phyloP scores from a whole-genome alignment of 768 basidiomycete species.

The Boletus reticuloceps region DNA sequence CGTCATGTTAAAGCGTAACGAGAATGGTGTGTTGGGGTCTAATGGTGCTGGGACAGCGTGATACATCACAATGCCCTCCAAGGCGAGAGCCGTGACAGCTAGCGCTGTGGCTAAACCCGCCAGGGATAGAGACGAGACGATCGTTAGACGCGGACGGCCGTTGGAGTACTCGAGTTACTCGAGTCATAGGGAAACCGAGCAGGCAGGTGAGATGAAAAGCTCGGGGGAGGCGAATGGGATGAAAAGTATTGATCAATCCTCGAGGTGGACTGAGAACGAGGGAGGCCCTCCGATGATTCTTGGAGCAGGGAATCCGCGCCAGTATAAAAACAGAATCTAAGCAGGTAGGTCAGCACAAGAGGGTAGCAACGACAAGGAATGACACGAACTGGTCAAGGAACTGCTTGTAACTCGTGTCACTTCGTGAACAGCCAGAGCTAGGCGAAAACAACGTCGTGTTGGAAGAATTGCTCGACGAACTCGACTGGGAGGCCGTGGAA shows the following conservation, averaged over 20 bases:
- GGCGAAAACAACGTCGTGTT: slow-evolving; percentile 43
- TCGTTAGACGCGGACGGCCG: slow-evolving; percentile 14
- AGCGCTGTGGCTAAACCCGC: background rate
- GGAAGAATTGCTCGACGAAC: slow-evolving; percentile 46
- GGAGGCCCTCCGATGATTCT: slow-evolving; percentile 25
- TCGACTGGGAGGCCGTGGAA: slow-evolving; percentile 41
- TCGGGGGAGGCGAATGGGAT: slow-evolving; percentile 32
- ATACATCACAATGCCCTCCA: no score
- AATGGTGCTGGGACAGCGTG: background rate
- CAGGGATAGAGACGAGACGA: no score
- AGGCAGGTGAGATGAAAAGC: slow-evolving; percentile 20
- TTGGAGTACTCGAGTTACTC: slow-evolving; percentile 30
- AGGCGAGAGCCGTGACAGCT: no score
- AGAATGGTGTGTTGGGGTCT: no score
- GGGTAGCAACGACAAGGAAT: background rate
- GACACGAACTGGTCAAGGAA: slow-evolving; percentile 61
- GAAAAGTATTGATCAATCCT: slow-evolving; percentile 52
- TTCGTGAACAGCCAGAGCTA: slow-evolving; percentile 24
- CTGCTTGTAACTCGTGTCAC: slow-evolving; percentile 50
- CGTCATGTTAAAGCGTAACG: no score
- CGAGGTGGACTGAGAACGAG: slow-evolving; percentile 49
- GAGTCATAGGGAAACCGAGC: slow-evolving; percentile 26
- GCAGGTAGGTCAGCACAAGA: slow-evolving; percentile 3
- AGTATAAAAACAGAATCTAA: slow-evolving; percentile 81
- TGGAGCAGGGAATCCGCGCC: slow-evolving; percentile 45